Conservation (phyloP, 1,284 basidiomycete genomes). For the Marasmius sp. region DNA sequence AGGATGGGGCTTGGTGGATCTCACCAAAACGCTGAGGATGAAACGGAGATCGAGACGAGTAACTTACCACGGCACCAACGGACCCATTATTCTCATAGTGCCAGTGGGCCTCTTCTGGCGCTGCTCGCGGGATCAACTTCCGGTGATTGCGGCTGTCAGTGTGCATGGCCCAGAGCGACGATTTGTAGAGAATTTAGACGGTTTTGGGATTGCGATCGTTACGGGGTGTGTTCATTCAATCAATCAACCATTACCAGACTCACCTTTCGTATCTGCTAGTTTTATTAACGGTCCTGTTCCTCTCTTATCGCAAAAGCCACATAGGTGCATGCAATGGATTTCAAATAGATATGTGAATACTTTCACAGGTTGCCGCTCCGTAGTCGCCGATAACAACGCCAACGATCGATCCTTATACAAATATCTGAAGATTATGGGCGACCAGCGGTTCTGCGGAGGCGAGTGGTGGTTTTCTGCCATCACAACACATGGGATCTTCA, state of each 20-base stretch:
- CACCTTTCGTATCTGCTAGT: not conserved
- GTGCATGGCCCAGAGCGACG: constrained; percentile 43
- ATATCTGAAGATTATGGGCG: too few species aligned
- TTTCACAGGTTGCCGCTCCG: too few species aligned
- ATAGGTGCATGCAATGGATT: too few species aligned
- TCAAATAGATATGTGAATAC: too few species aligned
- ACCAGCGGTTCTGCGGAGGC: too few species aligned
- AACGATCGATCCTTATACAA: too few species aligned
- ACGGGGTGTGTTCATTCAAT: constrained; percentile 36
- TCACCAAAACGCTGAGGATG: constrained; percentile 26
- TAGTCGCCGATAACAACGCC: too few species aligned
- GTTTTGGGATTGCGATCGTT: constrained; percentile 39
- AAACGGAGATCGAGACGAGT: constrained; percentile 11
- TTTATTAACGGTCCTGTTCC: constrained; percentile 7
- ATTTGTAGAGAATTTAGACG: constrained; percentile 42
- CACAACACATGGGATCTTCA: too few species aligned
- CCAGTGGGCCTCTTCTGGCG: constrained; percentile 30
- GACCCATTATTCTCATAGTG: constrained; percentile 51
- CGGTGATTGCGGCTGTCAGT: constrained; percentile 35
- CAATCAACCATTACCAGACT: not conserved
- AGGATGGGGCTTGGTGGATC: constrained; percentile 43
- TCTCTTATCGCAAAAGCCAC: too few species aligned
- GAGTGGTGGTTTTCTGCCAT: too few species aligned
- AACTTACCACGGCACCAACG: constrained; percentile 48
- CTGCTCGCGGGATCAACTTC: constrained; percentile 40